Base-by-base conservation (phyloP, 1,139 yeast genomes). In the Suhomyces taliae region DNA sequence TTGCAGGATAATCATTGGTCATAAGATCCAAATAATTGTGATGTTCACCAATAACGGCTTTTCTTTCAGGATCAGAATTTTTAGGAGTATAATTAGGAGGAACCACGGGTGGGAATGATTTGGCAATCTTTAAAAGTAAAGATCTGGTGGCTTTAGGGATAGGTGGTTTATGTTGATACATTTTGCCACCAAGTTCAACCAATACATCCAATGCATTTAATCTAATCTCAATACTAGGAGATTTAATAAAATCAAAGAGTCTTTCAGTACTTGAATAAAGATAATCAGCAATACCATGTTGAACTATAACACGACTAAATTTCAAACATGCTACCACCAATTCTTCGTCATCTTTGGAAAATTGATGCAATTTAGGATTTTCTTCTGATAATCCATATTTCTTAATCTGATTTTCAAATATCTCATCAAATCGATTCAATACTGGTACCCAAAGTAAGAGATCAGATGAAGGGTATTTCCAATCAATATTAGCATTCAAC, bases 391-490 rank as follows among this genome's bases (percentile, higher is more conserved):
- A 74, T 7, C 72, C 75, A 58, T 89, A 87, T 52, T 79, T 79
- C 11, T 66, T 65, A 27, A 86, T 78, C 36, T 77, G 67, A 5
- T 57, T 55, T 45, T 83, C 87, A 47, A 89, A 69, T 15, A 88
- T 75, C 11, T 72, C 77, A 61, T 90, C 97, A 57, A 90, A 82
- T 54, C 85, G 74, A 63, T 90, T 87, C 54, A 91, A 70, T 1
- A 89, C 81, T 0, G 85, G 78, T 19, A 88, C 78, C 95, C 96
- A 91, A 51, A 84, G 85, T 54, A 79, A 78, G 39, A 91, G 65
- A 55, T 88, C 91, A 29, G 90, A 90, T 49, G 83, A 74, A 3
- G 91, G 87, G 39, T 85, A 72, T 51, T 81, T 79, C 91, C 93
- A 85, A 35, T 43, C 46, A 50, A 68, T 54, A 50, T 75, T 66